Evolutionary conservation across 2,329 filamentous ascomycete genomes (phyloP), one percentile per base, ranked within the genome.

Genomic region (Rhexocercosporidium sp.): DNA sequence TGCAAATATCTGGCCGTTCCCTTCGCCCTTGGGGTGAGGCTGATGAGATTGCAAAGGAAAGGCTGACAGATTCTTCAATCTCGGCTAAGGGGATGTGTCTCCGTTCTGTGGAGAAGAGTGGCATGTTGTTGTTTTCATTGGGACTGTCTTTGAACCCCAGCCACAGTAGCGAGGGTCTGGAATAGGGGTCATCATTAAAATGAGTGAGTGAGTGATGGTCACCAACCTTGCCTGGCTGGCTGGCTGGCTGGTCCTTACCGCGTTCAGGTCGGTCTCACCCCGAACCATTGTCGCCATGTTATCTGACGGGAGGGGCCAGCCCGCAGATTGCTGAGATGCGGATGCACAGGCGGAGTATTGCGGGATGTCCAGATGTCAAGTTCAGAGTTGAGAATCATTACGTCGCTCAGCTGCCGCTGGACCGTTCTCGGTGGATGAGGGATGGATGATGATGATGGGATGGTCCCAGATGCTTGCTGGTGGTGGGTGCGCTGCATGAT

Each of bases 271-370:
- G 34, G 34, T 16, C 31, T n/a, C 57, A 29, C 22, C 29, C 59
- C 59, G 49, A 56, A 27, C 14, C 14, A 49, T 66, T 66, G 27
- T 66, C 49, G 59, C 41, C 49, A 62, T 62, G 47, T 59, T 34
- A 49, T 12, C 41, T 47, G 44, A 47, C 8, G n/a, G 44, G 18
- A 47, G n/a, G 44, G 39, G 44, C 18, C 18, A 9, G 53, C 49
- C 27, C 47, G 25, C 65, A 63, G 25, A 59, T 27, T 64, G 65
- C 44, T 68, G 66, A 56, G 66, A 68, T 57, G 66, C 44, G 16
- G 29, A 47, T 60, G 57, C 57, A 59, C 41, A 60, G n/a, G 57
- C 57, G 41, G 57, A 60, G 3, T 53, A 1, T 41, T 57, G 31
- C 31, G 54, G 54, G 34, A 57, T 51, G 11, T 37, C 16, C 11